phyloP scores from a whole-genome alignment of 179 eudicot species.

The Heliamphora pulchella region DNA sequence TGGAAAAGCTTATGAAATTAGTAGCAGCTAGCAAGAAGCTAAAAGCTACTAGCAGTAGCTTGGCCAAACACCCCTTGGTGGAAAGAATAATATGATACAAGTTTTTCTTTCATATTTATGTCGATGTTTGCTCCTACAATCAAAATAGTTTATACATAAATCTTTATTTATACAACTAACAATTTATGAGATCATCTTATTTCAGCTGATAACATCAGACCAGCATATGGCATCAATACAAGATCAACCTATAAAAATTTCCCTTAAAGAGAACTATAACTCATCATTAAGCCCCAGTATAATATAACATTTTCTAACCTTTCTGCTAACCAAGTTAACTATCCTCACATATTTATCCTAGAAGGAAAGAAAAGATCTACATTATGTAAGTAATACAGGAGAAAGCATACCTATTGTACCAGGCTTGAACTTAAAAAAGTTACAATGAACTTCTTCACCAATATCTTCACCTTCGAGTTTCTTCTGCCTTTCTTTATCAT shows the following conservation, averaged over 20 bases:
- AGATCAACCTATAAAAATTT: background rate
- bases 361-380: background rate
- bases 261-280: background rate
- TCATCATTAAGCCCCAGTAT: background rate
- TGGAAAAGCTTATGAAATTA: too few species aligned
- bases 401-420: slow-evolving; percentile 49
- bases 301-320: background rate
- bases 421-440: slow-evolving; percentile 39
- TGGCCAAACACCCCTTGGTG: too few species aligned
- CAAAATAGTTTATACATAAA: too few species aligned
- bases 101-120: too few species aligned
- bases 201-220: background rate
- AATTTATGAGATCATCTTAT: background rate
- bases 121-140: too few species aligned
- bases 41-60: too few species aligned
- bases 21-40: too few species aligned
- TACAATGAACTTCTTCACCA: slow-evolving; percentile 77
- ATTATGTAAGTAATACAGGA: background rate
- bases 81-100: too few species aligned
- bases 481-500: slow-evolving; percentile 52
- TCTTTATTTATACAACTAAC: background rate
- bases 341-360: background rate
- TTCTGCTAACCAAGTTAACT: background rate
- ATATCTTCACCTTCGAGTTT: slow-evolving; percentile 63
- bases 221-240: background rate